Base-by-base conservation (phyloP, 106 monocot genomes). In the Dioscorea alata region DNA sequence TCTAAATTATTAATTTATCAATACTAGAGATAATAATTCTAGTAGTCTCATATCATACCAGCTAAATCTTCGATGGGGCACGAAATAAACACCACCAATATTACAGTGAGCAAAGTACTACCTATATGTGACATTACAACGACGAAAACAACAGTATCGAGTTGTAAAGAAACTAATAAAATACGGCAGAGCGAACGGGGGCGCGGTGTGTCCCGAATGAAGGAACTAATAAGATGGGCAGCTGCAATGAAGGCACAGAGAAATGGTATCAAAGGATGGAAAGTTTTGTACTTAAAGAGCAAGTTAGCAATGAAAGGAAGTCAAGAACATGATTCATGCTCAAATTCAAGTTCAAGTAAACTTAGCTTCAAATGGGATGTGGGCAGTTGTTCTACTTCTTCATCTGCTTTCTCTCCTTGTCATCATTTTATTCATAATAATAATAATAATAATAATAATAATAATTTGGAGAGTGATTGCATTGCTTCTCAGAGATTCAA, bases 321-420 rank as follows among this genome's bases (percentile, higher is more conserved):
- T 51, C 53, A 34, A 8, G 20, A 32, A 18, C 74, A 85, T 21
- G 76, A 69, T 35, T 16, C 28, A 17, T 76, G 80, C 53, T 63
- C 71, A 4, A 74, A 25, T 19, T 84, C 84, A 4, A 74, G 28
- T 19, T 84, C 84, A 10, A 76, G 88, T 59, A 84, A 81, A 54
- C 75, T 81, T 4, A 88, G 84, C 73, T 81, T 81, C 61, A 75
- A 61, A 57, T 88, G 87, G 83, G 87, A 88, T 67, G 80, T 69
- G 35, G 78, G 73, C 13, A 84, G 84, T 64, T 84, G 84, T 63
- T 81, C 88, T 19, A 68, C 73, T 16, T 25, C 76, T 8, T 84
- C 88, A 6, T 78, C 88, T n/a, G 70, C 69, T 13, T 71, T 64
- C 33, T 85, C 85, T 28, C 77, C 77, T 62, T 74, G 8, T 32